Conservation (phyloP, 164 flowering plant species). For the Vitis amurensis region DNA sequence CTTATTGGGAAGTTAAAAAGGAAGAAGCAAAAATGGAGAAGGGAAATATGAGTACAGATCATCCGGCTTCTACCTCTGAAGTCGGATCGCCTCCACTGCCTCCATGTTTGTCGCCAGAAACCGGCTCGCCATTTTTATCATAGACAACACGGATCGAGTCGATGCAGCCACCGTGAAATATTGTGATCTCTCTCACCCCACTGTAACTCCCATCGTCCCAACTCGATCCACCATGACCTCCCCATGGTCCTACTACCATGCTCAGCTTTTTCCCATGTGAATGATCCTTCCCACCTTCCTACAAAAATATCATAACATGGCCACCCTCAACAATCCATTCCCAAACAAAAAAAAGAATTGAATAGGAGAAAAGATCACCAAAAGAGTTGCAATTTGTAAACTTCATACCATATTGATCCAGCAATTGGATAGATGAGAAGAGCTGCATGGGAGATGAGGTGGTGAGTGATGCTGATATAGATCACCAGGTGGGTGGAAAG, state of each 20-base stretch:
- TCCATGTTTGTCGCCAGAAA: constrained; percentile 51
- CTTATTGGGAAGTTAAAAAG: not conserved
- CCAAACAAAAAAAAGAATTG: not conserved
- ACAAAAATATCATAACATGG: not conserved
- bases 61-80: constrained; percentile 27
- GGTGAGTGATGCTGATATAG: not conserved
- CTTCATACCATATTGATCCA: not conserved
- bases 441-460: not conserved
- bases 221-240: constrained; percentile 58
- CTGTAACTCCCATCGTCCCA: constrained; percentile 68
- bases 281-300: constrained; percentile 17
- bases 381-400: not conserved
- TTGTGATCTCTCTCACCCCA: constrained; percentile 55
- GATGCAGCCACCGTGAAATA: constrained; percentile 55
- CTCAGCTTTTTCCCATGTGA: constrained; percentile 24
- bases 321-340: too few species aligned
- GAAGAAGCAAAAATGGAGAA: not conserved
- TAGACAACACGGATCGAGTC: constrained; percentile 60
- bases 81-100: constrained; percentile 49
- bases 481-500: not conserved
- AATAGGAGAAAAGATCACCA: too few species aligned
- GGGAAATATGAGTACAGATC: too few species aligned
- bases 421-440: not conserved
- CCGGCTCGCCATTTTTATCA: constrained; percentile 57
- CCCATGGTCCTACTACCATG: constrained; percentile 58